These are phyloP conservation scores for Metschnikowia colocasiae DNA, from an alignment of 805 yeast species.

Conservation along the genomic window DNA sequence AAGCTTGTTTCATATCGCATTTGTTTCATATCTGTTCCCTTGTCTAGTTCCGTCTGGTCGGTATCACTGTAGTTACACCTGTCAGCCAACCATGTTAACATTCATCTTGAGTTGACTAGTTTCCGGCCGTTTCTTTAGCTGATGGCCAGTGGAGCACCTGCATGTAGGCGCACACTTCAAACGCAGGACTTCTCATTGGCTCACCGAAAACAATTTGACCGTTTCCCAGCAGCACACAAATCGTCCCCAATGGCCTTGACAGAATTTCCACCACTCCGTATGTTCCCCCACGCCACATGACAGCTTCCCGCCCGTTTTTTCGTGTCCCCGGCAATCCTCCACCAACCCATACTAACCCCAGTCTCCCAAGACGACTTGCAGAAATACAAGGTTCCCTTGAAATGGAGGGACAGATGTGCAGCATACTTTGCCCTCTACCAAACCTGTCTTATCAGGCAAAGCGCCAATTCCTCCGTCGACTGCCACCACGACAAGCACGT, in stretches of 20 bases:
- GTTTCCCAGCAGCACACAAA: not conserved
- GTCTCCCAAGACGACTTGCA: constrained; percentile 84
- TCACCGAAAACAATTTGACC: constrained; percentile 7
- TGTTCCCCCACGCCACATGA: constrained; percentile 4
- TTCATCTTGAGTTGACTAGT: not conserved
- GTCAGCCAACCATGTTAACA: too few species aligned
- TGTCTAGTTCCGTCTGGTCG: too few species aligned
- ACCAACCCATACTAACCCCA: constrained; percentile 26
- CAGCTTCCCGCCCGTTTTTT: too few species aligned
- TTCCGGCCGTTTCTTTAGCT: not conserved
- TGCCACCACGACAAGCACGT: constrained; percentile 76
- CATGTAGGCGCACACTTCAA: constrained; percentile 5
- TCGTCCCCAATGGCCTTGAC: constrained; percentile 17
- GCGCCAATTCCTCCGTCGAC: constrained; percentile 43
- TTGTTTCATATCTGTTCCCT: too few species aligned
- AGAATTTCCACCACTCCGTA: constrained; percentile 23
- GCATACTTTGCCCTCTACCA: constrained; percentile 44
- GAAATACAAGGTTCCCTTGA: constrained; percentile 69
- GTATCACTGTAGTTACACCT: too few species aligned
- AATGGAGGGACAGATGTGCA: constrained; percentile 84
- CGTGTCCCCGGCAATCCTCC: not conserved
- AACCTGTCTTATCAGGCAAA: constrained; percentile 42
- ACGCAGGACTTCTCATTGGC: constrained; percentile 21
- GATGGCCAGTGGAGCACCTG: not conserved
- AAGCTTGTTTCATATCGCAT: too few species aligned